Evolutionary conservation across 495 filamentous ascomycete genomes (phyloP).

Genomic region (Neurospora sp.): DNA sequence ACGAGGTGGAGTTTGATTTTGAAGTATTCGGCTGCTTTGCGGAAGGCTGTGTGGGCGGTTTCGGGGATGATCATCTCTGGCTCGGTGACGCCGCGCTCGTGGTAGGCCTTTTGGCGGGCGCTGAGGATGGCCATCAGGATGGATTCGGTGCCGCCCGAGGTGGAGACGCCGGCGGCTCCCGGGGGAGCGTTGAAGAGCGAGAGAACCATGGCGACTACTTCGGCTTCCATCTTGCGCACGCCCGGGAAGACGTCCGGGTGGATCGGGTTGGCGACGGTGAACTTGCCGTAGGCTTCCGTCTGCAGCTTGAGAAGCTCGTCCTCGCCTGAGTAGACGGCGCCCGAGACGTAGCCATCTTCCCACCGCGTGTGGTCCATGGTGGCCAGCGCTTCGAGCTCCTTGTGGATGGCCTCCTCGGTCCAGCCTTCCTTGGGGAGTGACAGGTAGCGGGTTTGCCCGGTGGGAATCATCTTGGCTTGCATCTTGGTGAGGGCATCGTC

Average conservation of each 20-base stretch:
- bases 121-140: constrained; percentile 90
- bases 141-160: constrained; percentile 87
- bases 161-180: constrained; percentile 78
- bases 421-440: constrained; percentile 79
- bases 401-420: constrained; percentile 65
- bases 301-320: constrained; percentile 75
- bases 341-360: constrained; percentile 92
- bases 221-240: constrained; percentile 98
- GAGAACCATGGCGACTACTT: constrained; percentile 93
- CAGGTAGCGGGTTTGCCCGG: constrained; percentile 62
- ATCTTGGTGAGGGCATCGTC: constrained; percentile 63
- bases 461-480: constrained; percentile 69
- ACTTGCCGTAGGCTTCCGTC: constrained; percentile 82
- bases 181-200: constrained; percentile 83
- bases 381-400: constrained; percentile 68
- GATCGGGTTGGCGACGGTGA: constrained; percentile 96
- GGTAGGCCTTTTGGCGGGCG: constrained; percentile 78
- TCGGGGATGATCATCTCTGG: constrained; percentile 97
- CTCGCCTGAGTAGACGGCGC: constrained; percentile 94
- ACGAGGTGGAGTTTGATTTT: constrained; percentile 90
- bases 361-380: constrained; percentile 89
- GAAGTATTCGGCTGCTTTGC: constrained; percentile 91
- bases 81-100: constrained; percentile 77
- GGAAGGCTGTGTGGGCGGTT: constrained; percentile 92
- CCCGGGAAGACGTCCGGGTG: constrained; percentile 98